Base-by-base conservation (phyloP, 2,329 filamentous ascomycete genomes). In the Fusarium sp. region DNA sequence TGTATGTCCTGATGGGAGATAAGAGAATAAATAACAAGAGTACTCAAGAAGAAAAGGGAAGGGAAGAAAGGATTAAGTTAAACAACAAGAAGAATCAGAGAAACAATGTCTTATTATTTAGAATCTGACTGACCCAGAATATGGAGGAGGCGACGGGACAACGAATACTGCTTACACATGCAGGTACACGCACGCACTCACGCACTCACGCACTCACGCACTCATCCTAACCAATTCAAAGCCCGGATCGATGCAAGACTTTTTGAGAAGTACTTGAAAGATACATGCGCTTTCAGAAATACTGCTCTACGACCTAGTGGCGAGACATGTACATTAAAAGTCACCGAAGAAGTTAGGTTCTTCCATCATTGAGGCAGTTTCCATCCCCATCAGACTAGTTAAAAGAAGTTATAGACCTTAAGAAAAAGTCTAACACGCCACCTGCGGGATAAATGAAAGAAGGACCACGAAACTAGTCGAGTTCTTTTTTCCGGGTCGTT, bases 401-500 rank as follows among this genome's bases (percentile, higher is more conserved):
- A 18, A n/a, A 42, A 33, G 15, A 53, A 45, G 47, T 46, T 46
- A 36, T 40, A 31, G 51, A 52, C 36, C 13, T 44, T 55, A 36
- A 28, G n/a, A n/a, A 56, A 58, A 62, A 67, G 57, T 63, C 28
- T 63, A 57, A 54, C 38, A 57, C 50, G 57, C 64, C 67, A 71
- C 61, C 23, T 44, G 18, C 46, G 23, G 54, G 37, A 53, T 55
- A 47, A 46, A 52, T 42, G n/a, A 44, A 50, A 40, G 12, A 28
- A n/a, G 36, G 42, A 20, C 26, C 30, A 31, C 16, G 18, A 45
- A 45, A 45, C 42, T 45, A 45, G n/a, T n/a, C 31, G 30, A 36
- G n/a, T 38, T 16, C 38, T 51, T 23, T 18, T 51, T 50, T 30
- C 31, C 9, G n/a, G 16, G n/a, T 11, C 11, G 42, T 45, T 45